Evolutionary conservation across 495 filamentous ascomycete genomes (phyloP), one percentile per base, ranked within the genome.

Genomic region (Chaetomium fimeti): DNA sequence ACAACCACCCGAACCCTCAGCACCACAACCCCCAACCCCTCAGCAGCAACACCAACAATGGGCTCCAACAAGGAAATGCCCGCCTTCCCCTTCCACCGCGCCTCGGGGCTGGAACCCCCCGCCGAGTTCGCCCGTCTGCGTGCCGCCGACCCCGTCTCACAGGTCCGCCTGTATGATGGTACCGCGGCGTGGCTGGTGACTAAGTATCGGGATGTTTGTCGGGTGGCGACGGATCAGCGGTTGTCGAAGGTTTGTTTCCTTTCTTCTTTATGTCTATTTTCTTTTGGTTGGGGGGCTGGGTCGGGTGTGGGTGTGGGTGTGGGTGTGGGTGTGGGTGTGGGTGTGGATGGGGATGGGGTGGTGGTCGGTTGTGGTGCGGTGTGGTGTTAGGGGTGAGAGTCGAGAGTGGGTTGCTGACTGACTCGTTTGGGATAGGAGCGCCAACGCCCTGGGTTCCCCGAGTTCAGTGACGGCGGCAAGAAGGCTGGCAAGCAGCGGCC

Each of bases 131-230:
- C 74, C 16, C 64, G 65, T 4, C 73, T 82, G 42, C 72, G 81
- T 18, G 69, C 66, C 36, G 75, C 54, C 2, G 65, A 75, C 45
- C 79, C 81, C 3, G 72, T 82, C 0, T 78, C 80, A 0, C 64
- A 72, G 59, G 76, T 83, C 12, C 71, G 74, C 62, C 76, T 82
- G 13, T 82, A 71, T 59, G 79, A 81, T 66, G 78, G 75, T 18
- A 74, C 72, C 15, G 38, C 66, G 5, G 76, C 78, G 6, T 83
- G 79, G 78, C 63, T 82, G 12, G 74, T 79, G 18, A 75, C 76
- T 25, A 79, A 81, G 71, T 72, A 83, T 65, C 68, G 71, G 51
- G 80, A 82, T 61, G 74, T 81, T 22, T 75, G 74, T 62, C 66
- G 64, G 54, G 78, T 79, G 4, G 71, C 78, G 38, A 77, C 78